Evolutionary conservation across 352 stramenopile species (phyloP), one percentile per base, ranked within the genome.

Genomic region (Pythium guiyangense): DNA sequence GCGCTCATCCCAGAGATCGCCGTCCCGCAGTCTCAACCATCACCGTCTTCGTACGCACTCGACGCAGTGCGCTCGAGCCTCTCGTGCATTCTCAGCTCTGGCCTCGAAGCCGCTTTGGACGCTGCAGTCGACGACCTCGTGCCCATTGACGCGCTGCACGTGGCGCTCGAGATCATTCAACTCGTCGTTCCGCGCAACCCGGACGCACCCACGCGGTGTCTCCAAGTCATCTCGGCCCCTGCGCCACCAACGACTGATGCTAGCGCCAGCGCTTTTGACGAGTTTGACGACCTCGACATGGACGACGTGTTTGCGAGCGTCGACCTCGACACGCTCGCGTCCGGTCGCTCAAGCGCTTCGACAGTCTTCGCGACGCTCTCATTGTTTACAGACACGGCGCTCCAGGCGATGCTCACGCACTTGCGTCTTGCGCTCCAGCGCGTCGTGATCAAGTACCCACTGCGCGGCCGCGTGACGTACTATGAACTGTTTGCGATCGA

Each of bases 401-500:
- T 81, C 44, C 57, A 70, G 27, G 39, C 70, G 4, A 59, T 79
- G 17, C 63, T 52, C 22, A 61, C 42, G 9, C 72, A 76, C 29
- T 52, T 91, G 42, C 66, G 79, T 26, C 17, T 77, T 1, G 51
- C 57, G 0, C 43, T 93, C 4, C 84, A 91, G 39, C 69, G 77
- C 12, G 62, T 90, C 34, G 60, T 90, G 29, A 67, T 90, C 31
- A 70, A 74, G 9, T 84, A 83, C 20, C 79, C 74, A 1, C 29
- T 31, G 40, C 60, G 55, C 45, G 64, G 66, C 9, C 55, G 62
- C 29, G 56, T 53, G 37, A 59, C 49, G 2, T 84, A 72, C 40
- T 55, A 82, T 15, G 77, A 94, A 63, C 47, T 86, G n/a, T 90
- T 77, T 49, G 52, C 74, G 15, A 71, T 92, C 42, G 81, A 94